phyloP scores from a whole-genome alignment of 208 protist genomes.

The Trypanosoma cruzi region DNA sequence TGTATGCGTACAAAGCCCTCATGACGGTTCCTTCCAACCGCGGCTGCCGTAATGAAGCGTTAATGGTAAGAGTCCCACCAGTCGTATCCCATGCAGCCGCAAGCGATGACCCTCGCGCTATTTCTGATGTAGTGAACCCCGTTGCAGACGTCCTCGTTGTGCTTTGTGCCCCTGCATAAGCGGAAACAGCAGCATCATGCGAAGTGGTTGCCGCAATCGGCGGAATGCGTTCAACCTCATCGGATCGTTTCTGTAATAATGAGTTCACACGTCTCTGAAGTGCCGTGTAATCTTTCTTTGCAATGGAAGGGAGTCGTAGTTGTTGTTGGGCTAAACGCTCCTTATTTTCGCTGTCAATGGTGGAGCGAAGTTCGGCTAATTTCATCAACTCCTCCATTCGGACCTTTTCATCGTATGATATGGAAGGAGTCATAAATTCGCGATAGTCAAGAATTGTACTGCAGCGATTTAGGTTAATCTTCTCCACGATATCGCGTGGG shows the following conservation, averaged over 20 bases:
- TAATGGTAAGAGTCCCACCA: not conserved
- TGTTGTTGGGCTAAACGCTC: constrained; percentile 1
- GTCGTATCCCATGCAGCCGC: not conserved
- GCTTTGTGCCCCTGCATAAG: not conserved
- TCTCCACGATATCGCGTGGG: constrained; percentile 74
- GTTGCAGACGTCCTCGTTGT: not conserved
- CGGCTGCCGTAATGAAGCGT: not conserved
- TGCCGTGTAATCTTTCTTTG: constrained; percentile 30
- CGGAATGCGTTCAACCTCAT: not conserved
- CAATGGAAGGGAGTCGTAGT: constrained; percentile 5
- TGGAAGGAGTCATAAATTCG: constrained; percentile 45
- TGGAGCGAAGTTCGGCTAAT: constrained; percentile 16
- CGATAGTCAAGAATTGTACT: constrained; percentile 81
- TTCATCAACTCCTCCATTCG: constrained; percentile 35
- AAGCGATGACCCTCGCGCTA: not conserved
- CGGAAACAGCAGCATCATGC: not conserved
- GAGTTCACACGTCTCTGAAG: constrained; percentile 61
- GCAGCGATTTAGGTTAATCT: constrained; percentile 85
- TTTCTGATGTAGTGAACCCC: not conserved
- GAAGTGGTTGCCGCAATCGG: not conserved
- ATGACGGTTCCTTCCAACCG: constrained; percentile 77
- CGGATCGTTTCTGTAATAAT: constrained; percentile 35
- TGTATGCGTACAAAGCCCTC: constrained; percentile 75
- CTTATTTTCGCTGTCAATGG: constrained; percentile 6
- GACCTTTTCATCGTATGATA: constrained; percentile 38